Evolutionary conservation across 306 rosid species (phyloP).

Genomic region (Pueraria montana): DNA sequence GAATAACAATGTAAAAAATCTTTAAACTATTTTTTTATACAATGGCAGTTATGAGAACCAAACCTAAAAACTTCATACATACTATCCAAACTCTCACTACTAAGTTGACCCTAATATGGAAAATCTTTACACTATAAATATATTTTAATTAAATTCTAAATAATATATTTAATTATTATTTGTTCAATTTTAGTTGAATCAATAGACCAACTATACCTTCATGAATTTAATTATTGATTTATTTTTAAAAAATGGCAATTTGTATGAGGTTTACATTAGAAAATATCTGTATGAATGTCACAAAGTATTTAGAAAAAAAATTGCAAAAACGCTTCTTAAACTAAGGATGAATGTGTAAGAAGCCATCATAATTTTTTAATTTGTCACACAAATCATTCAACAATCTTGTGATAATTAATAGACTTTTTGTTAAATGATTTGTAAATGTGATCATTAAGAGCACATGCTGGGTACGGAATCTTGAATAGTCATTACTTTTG

Average conservation of each 20-base stretch:
- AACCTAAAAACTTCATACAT: too few species aligned
- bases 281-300: neutral
- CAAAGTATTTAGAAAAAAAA: neutral
- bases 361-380: neutral
- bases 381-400: neutral
- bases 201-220: neutral
- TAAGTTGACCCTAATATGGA: too few species aligned
- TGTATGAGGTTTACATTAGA: neutral
- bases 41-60: too few species aligned
- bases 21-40: too few species aligned
- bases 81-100: too few species aligned
- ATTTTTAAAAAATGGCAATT: neutral
- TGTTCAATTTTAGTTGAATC: neutral
- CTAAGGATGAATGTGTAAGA: conserved; percentile 1
- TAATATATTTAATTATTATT: too few species aligned
- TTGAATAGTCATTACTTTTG: neutral
- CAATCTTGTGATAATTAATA: conserved; percentile 40
- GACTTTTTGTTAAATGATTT: conserved; percentile 29
- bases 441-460: conserved; percentile 35
- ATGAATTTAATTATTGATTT: neutral
- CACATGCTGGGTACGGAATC: conserved; percentile 42
- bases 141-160: too few species aligned
- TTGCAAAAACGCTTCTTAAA: neutral
- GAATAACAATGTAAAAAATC: too few species aligned
- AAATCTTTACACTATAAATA: too few species aligned